phyloP scores from a whole-genome alignment of 768 basidiomycete genomes.

The Hypholoma sublateritium region DNA sequence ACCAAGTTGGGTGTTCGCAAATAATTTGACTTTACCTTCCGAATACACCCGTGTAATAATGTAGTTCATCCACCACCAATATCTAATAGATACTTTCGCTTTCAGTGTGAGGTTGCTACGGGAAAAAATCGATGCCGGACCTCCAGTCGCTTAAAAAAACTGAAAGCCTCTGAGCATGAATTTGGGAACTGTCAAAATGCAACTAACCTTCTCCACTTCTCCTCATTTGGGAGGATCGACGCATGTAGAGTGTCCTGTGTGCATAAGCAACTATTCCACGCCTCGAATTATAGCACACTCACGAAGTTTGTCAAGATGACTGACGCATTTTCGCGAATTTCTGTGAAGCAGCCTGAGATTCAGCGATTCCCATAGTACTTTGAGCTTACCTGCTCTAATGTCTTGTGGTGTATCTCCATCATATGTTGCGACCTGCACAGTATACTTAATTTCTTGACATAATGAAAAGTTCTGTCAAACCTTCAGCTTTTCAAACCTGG shows the following conservation, averaged over 20 bases:
- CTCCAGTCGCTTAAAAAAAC: slow-evolving; percentile 76
- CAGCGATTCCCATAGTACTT: neutral
- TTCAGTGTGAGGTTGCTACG: neutral
- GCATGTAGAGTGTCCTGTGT: slow-evolving; percentile 83
- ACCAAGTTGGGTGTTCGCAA: neutral
- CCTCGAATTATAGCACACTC: slow-evolving; percentile 14
- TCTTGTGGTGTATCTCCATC: slow-evolving; percentile 88
- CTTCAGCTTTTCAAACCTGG: slow-evolving; percentile 60
- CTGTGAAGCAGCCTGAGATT: neutral
- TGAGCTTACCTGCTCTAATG: slow-evolving; percentile 49
- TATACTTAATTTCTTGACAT: neutral
- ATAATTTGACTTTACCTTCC: slow-evolving; percentile 54
- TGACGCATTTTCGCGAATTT: slow-evolving; percentile 73
- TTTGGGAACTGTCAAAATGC: neutral
- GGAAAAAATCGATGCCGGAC: slow-evolving; percentile 17
- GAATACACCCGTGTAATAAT: slow-evolving; percentile 80
- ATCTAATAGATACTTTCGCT: slow-evolving; percentile 35
- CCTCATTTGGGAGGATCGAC: slow-evolving; percentile 83
- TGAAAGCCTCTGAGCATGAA: slow-evolving; percentile 24
- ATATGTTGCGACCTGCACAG: slow-evolving; percentile 65
- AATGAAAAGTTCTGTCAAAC: slow-evolving; percentile 26
- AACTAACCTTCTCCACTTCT: slow-evolving; percentile 70
- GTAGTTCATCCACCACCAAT: slow-evolving; percentile 82
- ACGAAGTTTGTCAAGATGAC: slow-evolving; percentile 92
- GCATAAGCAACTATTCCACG: neutral